Percentiles rank a stretch among this genome's conserved stretches.
Evolutionary conservation across 2,329 filamentous ascomycete genomes (phyloP).

Genomic region (Hansfordia pulvinata): DNA sequence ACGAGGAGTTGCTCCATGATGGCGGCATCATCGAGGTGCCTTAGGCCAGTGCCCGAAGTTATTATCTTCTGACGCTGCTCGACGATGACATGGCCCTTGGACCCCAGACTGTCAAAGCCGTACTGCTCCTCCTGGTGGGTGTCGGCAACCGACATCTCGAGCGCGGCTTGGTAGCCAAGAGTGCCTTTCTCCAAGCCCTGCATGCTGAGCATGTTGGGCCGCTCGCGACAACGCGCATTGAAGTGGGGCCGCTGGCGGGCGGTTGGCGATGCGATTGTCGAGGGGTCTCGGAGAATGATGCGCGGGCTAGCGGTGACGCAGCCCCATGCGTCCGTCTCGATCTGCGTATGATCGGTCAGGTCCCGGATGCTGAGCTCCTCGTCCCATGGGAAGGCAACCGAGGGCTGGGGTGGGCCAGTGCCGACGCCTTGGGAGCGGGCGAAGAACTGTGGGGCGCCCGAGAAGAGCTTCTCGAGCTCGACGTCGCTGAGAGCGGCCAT

Average conservation of each 20-base stretch:
- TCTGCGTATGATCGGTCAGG: slow-evolving; percentile 49
- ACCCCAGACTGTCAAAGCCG: slow-evolving; percentile 41
- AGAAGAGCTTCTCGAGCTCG: slow-evolving; percentile 58
- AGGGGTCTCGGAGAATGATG: slow-evolving; percentile 35
- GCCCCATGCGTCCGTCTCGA: slow-evolving; percentile 50
- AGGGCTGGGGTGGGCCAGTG: slow-evolving; percentile 46
- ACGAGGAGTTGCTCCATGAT: slow-evolving; percentile 45
- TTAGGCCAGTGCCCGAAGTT: slow-evolving; percentile 36
- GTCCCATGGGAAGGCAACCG: slow-evolving; percentile 56
- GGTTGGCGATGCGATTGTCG: slow-evolving; percentile 25
- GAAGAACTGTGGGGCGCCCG: slow-evolving; percentile 62
- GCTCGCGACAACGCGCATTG: slow-evolving; percentile 43
- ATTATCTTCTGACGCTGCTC: slow-evolving; percentile 46
- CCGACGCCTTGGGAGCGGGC: slow-evolving; percentile 45
- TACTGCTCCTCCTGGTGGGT: slow-evolving; percentile 48
- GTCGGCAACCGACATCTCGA: slow-evolving; percentile 53
- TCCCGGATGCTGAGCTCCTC: slow-evolving; percentile 46
- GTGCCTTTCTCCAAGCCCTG: slow-evolving; percentile 59
- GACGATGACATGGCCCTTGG: slow-evolving; percentile 37
- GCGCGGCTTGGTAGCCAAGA: slow-evolving; percentile 53
- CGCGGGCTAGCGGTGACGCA: slow-evolving; percentile 50
- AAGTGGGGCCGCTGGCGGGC: slow-evolving; percentile 39
- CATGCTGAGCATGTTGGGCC: slow-evolving; percentile 60
- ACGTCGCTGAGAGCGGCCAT: slow-evolving; percentile 44
- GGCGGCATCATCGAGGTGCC: slow-evolving; percentile 40